phyloP scores from a whole-genome alignment of 2,329 filamentous ascomycete species.

The Bipolaris victoriae region DNA sequence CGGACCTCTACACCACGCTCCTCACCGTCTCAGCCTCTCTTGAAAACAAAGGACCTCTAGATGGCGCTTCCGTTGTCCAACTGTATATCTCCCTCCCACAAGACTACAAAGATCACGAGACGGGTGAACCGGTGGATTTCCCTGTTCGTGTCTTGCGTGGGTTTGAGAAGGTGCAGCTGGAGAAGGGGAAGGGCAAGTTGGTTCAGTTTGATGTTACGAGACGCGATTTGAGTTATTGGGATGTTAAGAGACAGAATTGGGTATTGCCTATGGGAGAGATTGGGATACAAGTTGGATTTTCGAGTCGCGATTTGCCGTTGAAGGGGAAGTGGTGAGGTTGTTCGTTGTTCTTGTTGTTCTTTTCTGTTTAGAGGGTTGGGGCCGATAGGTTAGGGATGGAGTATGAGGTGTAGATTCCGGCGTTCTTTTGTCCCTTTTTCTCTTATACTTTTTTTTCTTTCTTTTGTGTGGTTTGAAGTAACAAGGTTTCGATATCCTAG shows the following conservation, averaged over 20 bases:
- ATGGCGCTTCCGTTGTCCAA: constrained; percentile 63
- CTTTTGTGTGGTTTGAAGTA: not conserved
- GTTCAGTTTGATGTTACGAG: constrained; percentile 50
- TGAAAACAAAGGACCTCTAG: constrained; percentile 65
- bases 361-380: constrained; percentile 1
- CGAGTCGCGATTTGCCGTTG: constrained; percentile 42
- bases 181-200: constrained; percentile 25
- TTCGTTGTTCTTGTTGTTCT: not conserved
- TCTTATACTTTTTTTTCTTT: not conserved
- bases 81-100: constrained; percentile 61
- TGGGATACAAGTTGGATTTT: constrained; percentile 42
- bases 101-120: constrained; percentile 49
- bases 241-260: constrained; percentile 51
- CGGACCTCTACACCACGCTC: constrained; percentile 66
- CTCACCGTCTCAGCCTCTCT: constrained; percentile 61
- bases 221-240: constrained; percentile 53
- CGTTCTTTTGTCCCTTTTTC: not conserved
- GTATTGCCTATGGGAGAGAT: constrained; percentile 45
- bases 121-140: constrained; percentile 64
- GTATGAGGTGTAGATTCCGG: not conserved
- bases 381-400: not conserved
- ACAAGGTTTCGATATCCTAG: not conserved
- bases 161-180: constrained; percentile 53
- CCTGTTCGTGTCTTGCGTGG: constrained; percentile 49
- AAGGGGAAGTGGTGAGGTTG: constrained; percentile 38